Evolutionary conservation across 2,329 filamentous ascomycete species (phyloP).

Genomic region (Colletotrichum australisinense): DNA sequence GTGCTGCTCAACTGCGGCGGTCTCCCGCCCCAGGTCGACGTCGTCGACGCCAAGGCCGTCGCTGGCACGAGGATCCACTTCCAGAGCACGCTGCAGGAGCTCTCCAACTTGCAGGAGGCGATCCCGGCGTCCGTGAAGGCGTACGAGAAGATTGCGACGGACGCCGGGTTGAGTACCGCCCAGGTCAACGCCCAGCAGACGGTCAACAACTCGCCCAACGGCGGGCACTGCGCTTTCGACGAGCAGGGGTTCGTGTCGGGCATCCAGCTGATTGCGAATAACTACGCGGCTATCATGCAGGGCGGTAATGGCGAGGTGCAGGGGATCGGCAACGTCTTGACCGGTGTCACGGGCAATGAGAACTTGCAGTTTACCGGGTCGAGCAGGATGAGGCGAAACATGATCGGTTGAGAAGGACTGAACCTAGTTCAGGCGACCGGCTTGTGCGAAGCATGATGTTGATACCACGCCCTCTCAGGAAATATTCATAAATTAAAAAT

Average conservation of each 20-base stretch:
- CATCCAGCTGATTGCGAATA: constrained; percentile 66
- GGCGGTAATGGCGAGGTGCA: constrained; percentile 61
- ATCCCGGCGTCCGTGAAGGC: constrained; percentile 63
- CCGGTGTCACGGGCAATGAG: constrained; percentile 61
- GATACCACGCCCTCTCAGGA: constrained; percentile 7
- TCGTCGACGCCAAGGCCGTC: constrained; percentile 56
- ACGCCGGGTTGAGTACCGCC: constrained; percentile 53
- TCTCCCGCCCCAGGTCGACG: constrained; percentile 62
- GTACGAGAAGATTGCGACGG: constrained; percentile 60
- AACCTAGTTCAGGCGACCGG: neutral
- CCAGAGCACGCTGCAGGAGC: constrained; percentile 65
- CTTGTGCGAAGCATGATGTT: neutral
- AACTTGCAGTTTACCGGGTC: constrained; percentile 51
- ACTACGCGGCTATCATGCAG: constrained; percentile 64
- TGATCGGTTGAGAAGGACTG: constrained; percentile 26
- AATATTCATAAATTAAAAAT: neutral
- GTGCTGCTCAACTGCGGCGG: constrained; percentile 68
- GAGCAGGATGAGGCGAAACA: constrained; percentile 17
- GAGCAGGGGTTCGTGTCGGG: constrained; percentile 64
- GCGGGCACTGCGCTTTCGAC: constrained; percentile 71
- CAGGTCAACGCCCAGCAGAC: constrained; percentile 65
- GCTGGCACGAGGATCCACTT: constrained; percentile 64
- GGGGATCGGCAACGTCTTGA: constrained; percentile 62
- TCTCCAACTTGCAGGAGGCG: constrained; percentile 57
- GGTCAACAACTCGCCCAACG: constrained; percentile 65